phyloP scores from a whole-genome alignment of 176 grass and related monocot genomes.

The Thinopyrum elongatum region DNA sequence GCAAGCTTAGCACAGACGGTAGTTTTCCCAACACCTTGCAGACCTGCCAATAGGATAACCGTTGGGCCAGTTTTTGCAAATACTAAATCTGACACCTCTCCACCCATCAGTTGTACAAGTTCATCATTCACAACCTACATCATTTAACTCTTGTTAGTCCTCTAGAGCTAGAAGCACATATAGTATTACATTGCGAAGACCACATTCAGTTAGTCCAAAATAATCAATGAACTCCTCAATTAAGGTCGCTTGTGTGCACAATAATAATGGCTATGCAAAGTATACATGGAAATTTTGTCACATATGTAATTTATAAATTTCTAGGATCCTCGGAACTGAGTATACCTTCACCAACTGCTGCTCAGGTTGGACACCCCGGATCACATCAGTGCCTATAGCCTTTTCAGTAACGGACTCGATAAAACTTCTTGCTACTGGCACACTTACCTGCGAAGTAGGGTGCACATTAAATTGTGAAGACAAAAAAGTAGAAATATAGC shows the following conservation, averaged over 20 bases:
- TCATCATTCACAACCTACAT: conserved; percentile 88
- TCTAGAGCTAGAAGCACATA: not conserved
- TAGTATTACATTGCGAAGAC: not conserved
- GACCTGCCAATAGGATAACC: conserved; percentile 76
- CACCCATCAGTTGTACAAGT: conserved; percentile 92
- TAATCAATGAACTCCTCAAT: not conserved
- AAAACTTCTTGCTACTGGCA: conserved; percentile 83
- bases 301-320: not conserved
- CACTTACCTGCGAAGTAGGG: conserved; percentile 65
- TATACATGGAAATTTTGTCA: not conserved
- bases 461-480: not conserved
- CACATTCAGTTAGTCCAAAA: not conserved
- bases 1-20: conserved; percentile 94
- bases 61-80: conserved; percentile 78
- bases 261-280: not conserved
- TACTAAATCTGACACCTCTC: conserved; percentile 83
- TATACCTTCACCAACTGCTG: conserved; percentile 97
- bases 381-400: conserved; percentile 69
- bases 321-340: not conserved
- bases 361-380: conserved; percentile 79
- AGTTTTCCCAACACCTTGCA: conserved; percentile 98
- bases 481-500: not conserved
- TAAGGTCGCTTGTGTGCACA: not conserved
- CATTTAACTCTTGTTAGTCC: not conserved
- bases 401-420: conserved; percentile 84